Evolutionary conservation across 306 rosid genomes (phyloP).

Genomic region (Quercus suber): DNA sequence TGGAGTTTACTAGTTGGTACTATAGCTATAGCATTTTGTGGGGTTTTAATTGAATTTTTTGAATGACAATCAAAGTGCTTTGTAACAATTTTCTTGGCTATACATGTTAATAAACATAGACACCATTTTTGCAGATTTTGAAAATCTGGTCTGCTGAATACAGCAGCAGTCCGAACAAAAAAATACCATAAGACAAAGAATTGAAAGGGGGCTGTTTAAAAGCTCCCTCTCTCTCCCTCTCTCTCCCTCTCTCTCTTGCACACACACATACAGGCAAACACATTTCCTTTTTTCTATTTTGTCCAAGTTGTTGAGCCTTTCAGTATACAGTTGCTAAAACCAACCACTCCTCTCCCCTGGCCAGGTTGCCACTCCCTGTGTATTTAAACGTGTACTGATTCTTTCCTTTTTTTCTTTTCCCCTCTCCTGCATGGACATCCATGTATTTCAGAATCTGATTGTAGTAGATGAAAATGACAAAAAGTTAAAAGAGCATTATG

Average conservation of each 20-base stretch:
- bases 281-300: too few relatives aligned
- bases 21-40: conserved; percentile 9
- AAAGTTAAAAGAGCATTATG: not conserved
- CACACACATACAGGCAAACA: too few relatives aligned
- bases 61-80: not conserved
- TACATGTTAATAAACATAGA: too few relatives aligned
- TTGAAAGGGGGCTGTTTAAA: too few relatives aligned
- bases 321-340: not conserved
- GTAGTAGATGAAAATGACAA: not conserved
- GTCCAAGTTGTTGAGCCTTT: too few relatives aligned
- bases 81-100: not conserved
- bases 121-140: too few relatives aligned
- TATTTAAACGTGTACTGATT: not conserved
- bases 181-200: too few relatives aligned
- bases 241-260: too few relatives aligned
- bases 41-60: not conserved
- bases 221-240: too few relatives aligned
- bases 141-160: too few relatives aligned
- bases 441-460: not conserved
- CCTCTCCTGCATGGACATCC: not conserved
- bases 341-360: not conserved
- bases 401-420: not conserved
- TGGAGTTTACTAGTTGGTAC: conserved; percentile 5
- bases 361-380: not conserved
- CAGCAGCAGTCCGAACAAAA: too few relatives aligned